These are phyloP conservation scores for Rhypophila decipiens DNA, from an alignment of 495 filamentous ascomycete species.

Conservation along the genomic window DNA sequence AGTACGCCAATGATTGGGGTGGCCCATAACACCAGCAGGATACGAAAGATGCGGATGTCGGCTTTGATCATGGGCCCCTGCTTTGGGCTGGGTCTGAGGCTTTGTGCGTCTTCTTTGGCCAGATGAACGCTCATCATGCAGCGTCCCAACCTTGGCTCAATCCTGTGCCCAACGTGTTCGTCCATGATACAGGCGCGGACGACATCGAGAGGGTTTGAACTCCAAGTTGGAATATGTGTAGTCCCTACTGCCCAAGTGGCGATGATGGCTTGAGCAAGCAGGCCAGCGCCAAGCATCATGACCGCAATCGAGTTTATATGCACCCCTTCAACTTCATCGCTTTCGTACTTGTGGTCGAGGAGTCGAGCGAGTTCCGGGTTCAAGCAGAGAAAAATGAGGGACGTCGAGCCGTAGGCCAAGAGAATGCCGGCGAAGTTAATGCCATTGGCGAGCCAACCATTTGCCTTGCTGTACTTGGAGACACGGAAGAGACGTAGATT, in stretches of 20 bases:
- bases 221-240: constrained; percentile 28
- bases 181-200: constrained; percentile 16
- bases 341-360: constrained; percentile 8
- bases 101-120: constrained; percentile 18
- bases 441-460: constrained; percentile 24
- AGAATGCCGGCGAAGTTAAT: constrained; percentile 24
- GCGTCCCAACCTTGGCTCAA: constrained; percentile 15
- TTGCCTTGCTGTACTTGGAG: constrained; percentile 15
- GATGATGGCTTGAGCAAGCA: constrained; percentile 28
- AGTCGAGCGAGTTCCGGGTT: constrained; percentile 18
- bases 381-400: constrained; percentile 30
- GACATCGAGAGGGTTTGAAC: constrained; percentile 31
- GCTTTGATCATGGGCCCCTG: constrained; percentile 21
- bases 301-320: constrained; percentile 29
- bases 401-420: constrained; percentile 31
- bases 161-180: constrained; percentile 12
- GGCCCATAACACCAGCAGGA: constrained; percentile 19
- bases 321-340: constrained; percentile 12
- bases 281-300: constrained; percentile 25
- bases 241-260: constrained; percentile 27
- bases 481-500: constrained; percentile 36
- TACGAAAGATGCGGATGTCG: constrained; percentile 19
- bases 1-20: constrained; percentile 20
- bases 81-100: constrained; percentile 21
- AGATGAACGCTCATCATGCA: constrained; percentile 30